Evolutionary conservation across 2,329 filamentous ascomycete species (phyloP).

Genomic region (Rutstroemia sp.): DNA sequence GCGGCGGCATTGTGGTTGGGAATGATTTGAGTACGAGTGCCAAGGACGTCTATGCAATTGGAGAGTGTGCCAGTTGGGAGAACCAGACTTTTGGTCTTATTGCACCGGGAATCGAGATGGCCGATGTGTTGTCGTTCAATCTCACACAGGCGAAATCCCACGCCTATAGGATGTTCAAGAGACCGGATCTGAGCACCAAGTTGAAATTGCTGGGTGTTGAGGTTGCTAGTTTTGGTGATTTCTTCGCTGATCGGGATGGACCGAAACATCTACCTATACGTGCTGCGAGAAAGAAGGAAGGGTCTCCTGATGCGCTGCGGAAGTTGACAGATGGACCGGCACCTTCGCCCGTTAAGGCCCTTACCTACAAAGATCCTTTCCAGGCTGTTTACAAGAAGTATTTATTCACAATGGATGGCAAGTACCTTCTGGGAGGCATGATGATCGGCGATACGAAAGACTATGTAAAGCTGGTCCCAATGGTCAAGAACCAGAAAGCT

Average conservation of each 20-base stretch:
- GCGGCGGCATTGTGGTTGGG: constrained; percentile 60
- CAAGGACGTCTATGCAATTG: constrained; percentile 74
- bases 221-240: constrained; percentile 89
- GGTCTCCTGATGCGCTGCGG: constrained; percentile 34
- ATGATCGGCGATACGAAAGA: constrained; percentile 93
- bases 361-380: constrained; percentile 87
- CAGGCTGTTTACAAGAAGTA: constrained; percentile 90
- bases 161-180: constrained; percentile 61
- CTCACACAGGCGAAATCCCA: constrained; percentile 75
- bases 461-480: constrained; percentile 80
- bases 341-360: constrained; percentile 62
- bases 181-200: constrained; percentile 85
- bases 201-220: constrained; percentile 84
- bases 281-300: constrained; percentile 39
- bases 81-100: constrained; percentile 84
- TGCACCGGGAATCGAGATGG: constrained; percentile 86
- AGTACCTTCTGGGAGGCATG: constrained; percentile 89
- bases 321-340: constrained; percentile 47
- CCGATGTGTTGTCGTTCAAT: constrained; percentile 85
- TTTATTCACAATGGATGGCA: constrained; percentile 81
- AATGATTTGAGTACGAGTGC: constrained; percentile 61
- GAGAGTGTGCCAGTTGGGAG: constrained; percentile 87
- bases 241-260: constrained; percentile 82
- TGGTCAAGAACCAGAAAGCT: constrained; percentile 77
- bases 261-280: constrained; percentile 65